Evolutionary conservation across 2,329 filamentous ascomycete genomes (phyloP).

Genomic region (Epichloe gansuensis): DNA sequence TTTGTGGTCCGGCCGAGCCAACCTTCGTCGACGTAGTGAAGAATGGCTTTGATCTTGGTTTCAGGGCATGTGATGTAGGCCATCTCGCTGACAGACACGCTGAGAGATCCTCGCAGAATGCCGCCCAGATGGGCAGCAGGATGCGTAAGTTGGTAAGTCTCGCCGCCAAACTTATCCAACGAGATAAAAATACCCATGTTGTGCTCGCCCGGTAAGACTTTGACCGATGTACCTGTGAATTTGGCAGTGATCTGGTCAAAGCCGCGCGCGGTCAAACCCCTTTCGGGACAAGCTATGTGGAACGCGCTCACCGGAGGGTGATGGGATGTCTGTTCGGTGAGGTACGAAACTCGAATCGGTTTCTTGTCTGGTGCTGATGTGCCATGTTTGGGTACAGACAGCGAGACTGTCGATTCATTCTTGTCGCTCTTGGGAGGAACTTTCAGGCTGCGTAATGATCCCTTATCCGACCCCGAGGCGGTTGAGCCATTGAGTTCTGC

Average conservation of each 20-base stretch:
- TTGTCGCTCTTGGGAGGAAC: constrained; percentile 31
- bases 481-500: constrained; percentile 23
- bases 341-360: constrained; percentile 72
- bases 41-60: constrained; percentile 80
- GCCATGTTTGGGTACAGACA: constrained; percentile 38
- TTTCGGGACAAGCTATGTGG: constrained; percentile 83
- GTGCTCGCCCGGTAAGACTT: constrained; percentile 81
- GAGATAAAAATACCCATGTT: constrained; percentile 95
- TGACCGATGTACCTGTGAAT: constrained; percentile 90
- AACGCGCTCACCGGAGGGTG: constrained; percentile 96
- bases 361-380: constrained; percentile 31
- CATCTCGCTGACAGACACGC: constrained; percentile 78
- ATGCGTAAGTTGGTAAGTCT: constrained; percentile 91
- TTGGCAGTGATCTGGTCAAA: constrained; percentile 97
- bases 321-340: constrained; percentile 96
- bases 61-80: constrained; percentile 84
- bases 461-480: constrained; percentile 24
- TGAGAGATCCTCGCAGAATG: constrained; percentile 74
- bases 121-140: constrained; percentile 88
- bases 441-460: constrained; percentile 36
- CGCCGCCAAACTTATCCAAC: constrained; percentile 64
- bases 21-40: constrained; percentile 88
- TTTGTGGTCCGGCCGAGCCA: constrained; percentile 91
- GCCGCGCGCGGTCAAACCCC: constrained; percentile 74
- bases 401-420: constrained; percentile 34